phyloP scores from a whole-genome alignment of 2,329 filamentous ascomycete species.

The Fusarium sarcochroum region DNA sequence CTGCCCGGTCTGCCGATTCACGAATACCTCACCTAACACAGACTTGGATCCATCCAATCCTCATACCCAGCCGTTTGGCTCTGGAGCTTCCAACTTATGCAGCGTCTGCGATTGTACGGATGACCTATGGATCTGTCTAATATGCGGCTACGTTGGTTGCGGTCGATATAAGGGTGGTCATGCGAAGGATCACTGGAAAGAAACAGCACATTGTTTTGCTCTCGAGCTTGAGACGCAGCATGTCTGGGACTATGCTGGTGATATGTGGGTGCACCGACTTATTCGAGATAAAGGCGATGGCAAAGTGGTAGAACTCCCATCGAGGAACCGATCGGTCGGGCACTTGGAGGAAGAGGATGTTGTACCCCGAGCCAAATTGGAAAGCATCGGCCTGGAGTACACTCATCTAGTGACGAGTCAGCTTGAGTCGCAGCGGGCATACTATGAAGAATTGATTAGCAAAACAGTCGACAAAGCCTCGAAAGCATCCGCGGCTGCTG shows the following conservation, averaged over 20 bases:
- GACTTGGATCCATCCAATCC: conserved; percentile 64
- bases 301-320: conserved; percentile 91
- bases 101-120: conserved; percentile 82
- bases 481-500: conserved; percentile 77
- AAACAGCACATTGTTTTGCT: conserved; percentile 89
- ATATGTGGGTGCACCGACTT: conserved; percentile 95
- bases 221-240: conserved; percentile 94
- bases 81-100: conserved; percentile 78
- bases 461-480: conserved; percentile 92
- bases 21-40: conserved; percentile 62
- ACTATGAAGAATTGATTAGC: conserved; percentile 93
- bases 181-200: conserved; percentile 93
- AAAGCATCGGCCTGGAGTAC: conserved; percentile 92
- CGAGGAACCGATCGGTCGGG: conserved; percentile 57
- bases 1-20: conserved; percentile 95
- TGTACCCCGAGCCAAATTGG: conserved; percentile 77
- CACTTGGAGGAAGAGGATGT: conserved; percentile 70
- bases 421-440: conserved; percentile 90
- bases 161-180: conserved; percentile 95
- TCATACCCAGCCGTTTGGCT: conserved; percentile 69
- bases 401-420: conserved; percentile 94
- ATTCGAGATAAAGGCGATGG: conserved; percentile 95
- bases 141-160: conserved; percentile 93
- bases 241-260: conserved; percentile 97
- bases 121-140: conserved; percentile 95